Percentiles rank a stretch among this genome's conserved stretches.
Conservation (phyloP, 768 basidiomycete species). For the Gymnopilus junonius region DNA sequence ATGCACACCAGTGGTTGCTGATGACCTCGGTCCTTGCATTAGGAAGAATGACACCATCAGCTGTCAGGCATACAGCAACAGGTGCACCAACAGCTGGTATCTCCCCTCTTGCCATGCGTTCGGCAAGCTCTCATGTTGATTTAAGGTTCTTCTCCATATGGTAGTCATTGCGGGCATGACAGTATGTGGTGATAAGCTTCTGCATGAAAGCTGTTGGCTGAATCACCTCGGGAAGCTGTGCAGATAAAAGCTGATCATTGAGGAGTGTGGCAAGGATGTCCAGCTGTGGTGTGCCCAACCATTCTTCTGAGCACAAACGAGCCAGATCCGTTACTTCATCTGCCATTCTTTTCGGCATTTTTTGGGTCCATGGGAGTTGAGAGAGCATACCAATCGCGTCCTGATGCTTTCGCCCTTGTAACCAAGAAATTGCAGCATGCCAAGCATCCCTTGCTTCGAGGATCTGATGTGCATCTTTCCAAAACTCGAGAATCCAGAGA, state of each 20-base stretch:
- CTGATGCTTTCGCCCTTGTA: neutral
- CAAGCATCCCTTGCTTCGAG: constrained; percentile 7
- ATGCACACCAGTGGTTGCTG: constrained; percentile 13
- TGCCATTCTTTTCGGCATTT: neutral
- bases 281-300: constrained; percentile 4
- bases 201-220: constrained; percentile 1
- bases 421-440: constrained; percentile 14
- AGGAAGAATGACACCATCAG: neutral
- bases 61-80: neutral
- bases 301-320: constrained; percentile 5
- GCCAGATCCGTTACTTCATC: neutral
- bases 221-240: neutral
- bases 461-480: constrained; percentile 9
- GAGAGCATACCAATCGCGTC: constrained; percentile 3
- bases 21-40: neutral
- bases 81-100: neutral
- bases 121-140: neutral
- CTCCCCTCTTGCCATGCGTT: neutral
- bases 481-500: constrained; percentile 21
- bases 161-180: neutral
- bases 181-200: constrained; percentile 3
- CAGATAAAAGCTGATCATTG: neutral
- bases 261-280: constrained; percentile 2
- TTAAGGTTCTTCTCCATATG: neutral
- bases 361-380: constrained; percentile 16